Conservation (phyloP, 768 basidiomycete genomes). For the Imleria badia region DNA sequence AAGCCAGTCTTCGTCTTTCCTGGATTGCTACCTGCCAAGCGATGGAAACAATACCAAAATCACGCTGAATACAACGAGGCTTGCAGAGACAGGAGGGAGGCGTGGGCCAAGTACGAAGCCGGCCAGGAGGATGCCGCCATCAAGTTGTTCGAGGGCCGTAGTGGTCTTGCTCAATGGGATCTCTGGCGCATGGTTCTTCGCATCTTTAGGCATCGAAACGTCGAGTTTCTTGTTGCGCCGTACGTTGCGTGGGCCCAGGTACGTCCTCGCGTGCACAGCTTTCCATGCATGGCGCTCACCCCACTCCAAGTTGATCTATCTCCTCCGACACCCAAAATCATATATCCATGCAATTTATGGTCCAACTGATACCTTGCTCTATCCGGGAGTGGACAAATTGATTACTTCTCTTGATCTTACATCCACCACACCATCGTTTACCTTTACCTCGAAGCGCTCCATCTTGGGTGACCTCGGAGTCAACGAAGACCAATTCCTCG, state of each 20-base stretch:
- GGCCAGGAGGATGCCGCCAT: slow-evolving; percentile 90
- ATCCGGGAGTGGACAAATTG: slow-evolving; percentile 84
- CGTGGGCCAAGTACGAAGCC: slow-evolving; percentile 92
- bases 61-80: slow-evolving; percentile 61
- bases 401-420: slow-evolving; percentile 86
- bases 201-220: slow-evolving; percentile 91
- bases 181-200: slow-evolving; percentile 92
- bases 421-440: slow-evolving; percentile 67
- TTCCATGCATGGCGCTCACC: slow-evolving; percentile 6
- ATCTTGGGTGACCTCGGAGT: slow-evolving; percentile 68
- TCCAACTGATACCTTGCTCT: slow-evolving; percentile 86
- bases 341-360: slow-evolving; percentile 96
- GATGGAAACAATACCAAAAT: slow-evolving; percentile 56
- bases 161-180: slow-evolving; percentile 78
- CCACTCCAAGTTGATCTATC: slow-evolving; percentile 79
- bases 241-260: slow-evolving; percentile 97
- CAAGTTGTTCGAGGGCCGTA: slow-evolving; percentile 76
- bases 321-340: slow-evolving; percentile 87
- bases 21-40: slow-evolving; percentile 77
- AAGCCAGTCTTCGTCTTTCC: slow-evolving; percentile 99
- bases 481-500: slow-evolving; percentile 89
- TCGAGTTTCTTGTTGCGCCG: slow-evolving; percentile 95
- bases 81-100: slow-evolving; percentile 74
- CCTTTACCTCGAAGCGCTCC: slow-evolving; percentile 76
- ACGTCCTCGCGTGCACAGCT: slow-evolving; percentile 31